Base-by-base conservation (phyloP, 2,329 filamentous ascomycete genomes). In the Talaromyces albobiverticillius region DNA sequence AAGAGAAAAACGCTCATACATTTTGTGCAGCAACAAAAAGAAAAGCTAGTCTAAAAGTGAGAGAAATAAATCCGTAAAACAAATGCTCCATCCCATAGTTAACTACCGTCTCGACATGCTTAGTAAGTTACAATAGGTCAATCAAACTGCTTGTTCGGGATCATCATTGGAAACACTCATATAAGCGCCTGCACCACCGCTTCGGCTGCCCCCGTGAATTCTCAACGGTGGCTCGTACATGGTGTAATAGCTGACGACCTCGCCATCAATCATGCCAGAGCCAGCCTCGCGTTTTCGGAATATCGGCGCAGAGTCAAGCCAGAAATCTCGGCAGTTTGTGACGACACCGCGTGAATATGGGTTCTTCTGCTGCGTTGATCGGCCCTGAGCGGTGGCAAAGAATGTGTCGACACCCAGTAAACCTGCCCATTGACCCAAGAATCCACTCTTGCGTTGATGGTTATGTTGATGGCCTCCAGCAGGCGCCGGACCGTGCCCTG, bases 311-410 rank as follows among this genome's bases (percentile, higher is more conserved):
- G 89, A 85, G 67, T 97, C 94, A 64, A 89, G 93, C 90, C 92
- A 97, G 70, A 99, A 99, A 71, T 99, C 95, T 61, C 84, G 87
- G 73, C 94, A 99, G 68, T 99, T 99, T 56, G 86, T 82, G n/a
- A 95, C 63, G 36, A 90, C 79, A 7, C 94, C 94, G 29, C 85
- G 81, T 55, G 86, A 93, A 71, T 93, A 99, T 0, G 92, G 92
- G 68, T 97, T 99, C 60, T 79, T 79, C 67, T 81, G 81, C 53
- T 79, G 78, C 59, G 60, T 80, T 73, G 61, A 66, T 56, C 62
- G 71, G 50, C 89, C 85, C 40, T 90, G 82, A 1, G 94, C 91
- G 1, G 92, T 96, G 61, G 93, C 89, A 60, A 97, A 85, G 66
- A 99, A 97, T 0, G 91, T 90, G 64, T 99, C 94, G 6, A 99